A percentile compares a stretch with the other conserved stretches of the same genome.
These are phyloP conservation scores for Phytophthora pistaciae DNA, from an alignment of 352 stramenopile species.

Conservation along the genomic window DNA sequence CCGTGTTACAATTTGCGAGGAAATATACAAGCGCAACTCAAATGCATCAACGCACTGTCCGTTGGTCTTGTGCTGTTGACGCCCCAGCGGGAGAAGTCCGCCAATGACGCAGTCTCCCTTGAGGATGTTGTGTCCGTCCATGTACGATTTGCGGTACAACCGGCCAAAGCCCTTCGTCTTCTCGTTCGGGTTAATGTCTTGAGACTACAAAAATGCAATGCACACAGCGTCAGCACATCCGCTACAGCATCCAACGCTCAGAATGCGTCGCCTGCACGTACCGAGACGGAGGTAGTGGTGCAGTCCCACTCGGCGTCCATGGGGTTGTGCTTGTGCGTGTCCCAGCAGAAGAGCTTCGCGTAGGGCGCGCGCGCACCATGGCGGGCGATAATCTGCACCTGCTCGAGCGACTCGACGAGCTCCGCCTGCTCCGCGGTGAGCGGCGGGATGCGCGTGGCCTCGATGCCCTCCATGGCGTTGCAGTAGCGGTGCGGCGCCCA, in stretches of 20 bases:
- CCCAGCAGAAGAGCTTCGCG: constrained; percentile 82
- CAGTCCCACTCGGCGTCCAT: constrained; percentile 83
- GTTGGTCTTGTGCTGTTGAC: constrained; percentile 83
- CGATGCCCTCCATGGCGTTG: constrained; percentile 75
- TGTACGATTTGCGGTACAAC: constrained; percentile 84
- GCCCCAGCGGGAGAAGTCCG: constrained; percentile 74
- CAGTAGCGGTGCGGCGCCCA: constrained; percentile 88
- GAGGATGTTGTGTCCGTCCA: constrained; percentile 81
- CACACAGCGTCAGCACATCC: constrained; percentile 2
- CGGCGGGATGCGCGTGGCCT: constrained; percentile 61
- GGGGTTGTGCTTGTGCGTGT: constrained; percentile 68
- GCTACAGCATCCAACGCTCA: not conserved
- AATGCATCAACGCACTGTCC: constrained; percentile 48
- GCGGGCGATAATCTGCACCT: constrained; percentile 87
- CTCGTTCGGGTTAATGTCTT: constrained; percentile 68
- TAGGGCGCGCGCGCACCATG: constrained; percentile 84
- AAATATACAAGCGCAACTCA: not conserved
- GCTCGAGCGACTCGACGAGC: constrained; percentile 77
- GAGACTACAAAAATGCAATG: constrained; percentile 51
- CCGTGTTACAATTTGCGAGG: not conserved
- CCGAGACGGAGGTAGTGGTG: constrained; percentile 75
- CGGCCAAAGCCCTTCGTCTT: constrained; percentile 66
- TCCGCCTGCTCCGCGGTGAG: constrained; percentile 63
- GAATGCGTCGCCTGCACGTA: constrained; percentile 28
- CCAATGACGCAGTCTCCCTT: constrained; percentile 79